Conservation (phyloP, 495 filamentous ascomycete genomes). For the Lentithecium fluviatile region DNA sequence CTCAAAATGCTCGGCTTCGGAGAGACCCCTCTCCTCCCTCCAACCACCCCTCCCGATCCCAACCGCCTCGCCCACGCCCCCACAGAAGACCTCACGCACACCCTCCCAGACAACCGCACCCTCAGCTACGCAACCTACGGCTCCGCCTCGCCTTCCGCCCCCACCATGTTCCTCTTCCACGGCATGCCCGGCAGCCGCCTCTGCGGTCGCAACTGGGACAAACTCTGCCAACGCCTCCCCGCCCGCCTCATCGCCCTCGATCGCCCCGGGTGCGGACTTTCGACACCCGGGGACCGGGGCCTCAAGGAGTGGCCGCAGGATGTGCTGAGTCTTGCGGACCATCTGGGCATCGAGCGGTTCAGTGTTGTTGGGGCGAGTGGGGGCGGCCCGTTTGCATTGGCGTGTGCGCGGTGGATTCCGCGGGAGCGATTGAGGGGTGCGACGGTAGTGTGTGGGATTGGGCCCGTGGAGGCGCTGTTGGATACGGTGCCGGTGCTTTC, state of each 20-base stretch:
- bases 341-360: conserved; percentile 24
- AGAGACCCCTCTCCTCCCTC: conserved; percentile 16
- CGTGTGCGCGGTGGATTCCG: conserved; percentile 29
- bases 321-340: conserved; percentile 22
- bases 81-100: conserved; percentile 18
- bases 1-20: conserved; percentile 16
- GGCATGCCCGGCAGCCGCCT: conserved; percentile 24
- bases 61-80: conserved; percentile 19
- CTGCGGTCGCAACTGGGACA: conserved; percentile 28
- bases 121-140: conserved; percentile 31
- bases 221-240: conserved; percentile 22
- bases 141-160: conserved; percentile 18
- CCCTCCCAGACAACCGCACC: conserved; percentile 18
- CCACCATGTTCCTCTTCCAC: conserved; percentile 30
- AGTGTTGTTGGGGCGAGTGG: conserved; percentile 28
- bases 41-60: conserved; percentile 26
- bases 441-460: conserved; percentile 29
- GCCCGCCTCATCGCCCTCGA: conserved; percentile 30
- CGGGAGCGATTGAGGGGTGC: conserved; percentile 25
- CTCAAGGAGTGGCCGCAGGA: conserved; percentile 30
- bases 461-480: conserved; percentile 20
- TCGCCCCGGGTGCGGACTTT: conserved; percentile 28
- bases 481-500: conserved; percentile 19
- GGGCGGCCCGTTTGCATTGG: conserved; percentile 27
- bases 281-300: conserved; percentile 19